A percentile compares a stretch with the other conserved stretches of the same genome.
Conservation (phyloP, 2,329 filamentous ascomycete genomes). For the Davidsoniella neocaledoniae region DNA sequence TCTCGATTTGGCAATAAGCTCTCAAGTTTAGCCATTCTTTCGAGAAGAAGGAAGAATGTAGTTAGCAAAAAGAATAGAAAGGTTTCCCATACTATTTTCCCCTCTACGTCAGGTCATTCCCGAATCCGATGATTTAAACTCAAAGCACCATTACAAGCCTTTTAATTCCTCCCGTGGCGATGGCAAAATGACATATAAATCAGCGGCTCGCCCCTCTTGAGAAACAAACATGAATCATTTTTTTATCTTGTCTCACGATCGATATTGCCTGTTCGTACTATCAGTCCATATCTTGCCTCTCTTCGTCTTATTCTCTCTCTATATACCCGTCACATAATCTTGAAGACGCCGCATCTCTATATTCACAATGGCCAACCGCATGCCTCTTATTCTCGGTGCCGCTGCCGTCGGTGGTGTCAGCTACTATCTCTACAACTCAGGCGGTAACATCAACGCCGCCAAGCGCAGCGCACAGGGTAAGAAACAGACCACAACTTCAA, state of each 20-base stretch:
- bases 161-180: too few species aligned
- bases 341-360: not conserved
- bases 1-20: too few species aligned
- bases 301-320: not conserved
- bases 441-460: constrained; percentile 66
- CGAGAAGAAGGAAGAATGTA: too few species aligned
- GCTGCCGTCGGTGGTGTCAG: constrained; percentile 51
- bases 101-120: too few species aligned
- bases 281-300: not conserved
- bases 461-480: constrained; percentile 48
- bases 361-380: constrained; percentile 27
- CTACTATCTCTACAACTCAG: constrained; percentile 84
- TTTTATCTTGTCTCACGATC: too few species aligned
- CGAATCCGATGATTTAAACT: too few species aligned
- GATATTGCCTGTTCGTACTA: not conserved
- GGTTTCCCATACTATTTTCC: too few species aligned
- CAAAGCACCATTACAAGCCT: too few species aligned
- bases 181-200: not conserved
- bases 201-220: not conserved
- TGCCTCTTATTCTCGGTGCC: constrained; percentile 38
- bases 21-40: too few species aligned
- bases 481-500: constrained; percentile 16
- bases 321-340: not conserved
- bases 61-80: too few species aligned
- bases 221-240: too few species aligned